Base-by-base conservation (phyloP, 2,329 filamentous ascomycete species). In the Sclerotinia trifoliorum region DNA sequence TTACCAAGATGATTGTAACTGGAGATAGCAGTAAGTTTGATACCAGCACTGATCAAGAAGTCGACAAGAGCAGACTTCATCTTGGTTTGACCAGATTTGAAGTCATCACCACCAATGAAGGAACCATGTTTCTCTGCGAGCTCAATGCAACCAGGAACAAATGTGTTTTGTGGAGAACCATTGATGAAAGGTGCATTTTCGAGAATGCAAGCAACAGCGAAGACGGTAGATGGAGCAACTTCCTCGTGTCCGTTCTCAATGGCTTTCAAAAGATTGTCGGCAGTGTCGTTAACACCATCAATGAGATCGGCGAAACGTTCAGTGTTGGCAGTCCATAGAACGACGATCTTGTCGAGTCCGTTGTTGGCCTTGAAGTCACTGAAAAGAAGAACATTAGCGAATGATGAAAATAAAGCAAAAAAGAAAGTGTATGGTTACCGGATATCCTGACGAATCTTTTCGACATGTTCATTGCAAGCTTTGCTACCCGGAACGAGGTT, bases 11-110 rank as follows among this genome's bases (percentile, higher is more conserved):
- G 95, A 84, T 99, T 99, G 88, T 99, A 99, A 82, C 92, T 96
- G 73, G 95, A 93, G 82, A 99, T 98, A 52, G 94, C 97, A 70
- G 94, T 98, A 78, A 99, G 88, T 84, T 97, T 97, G 86, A 99
- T 98, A 79, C 95, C 95, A 60, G 95, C 95, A 79, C 89, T 97
- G 88, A 99, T 97, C 79, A 99, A 82, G 83, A 99, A 99, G 82
- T 99, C 95, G 57, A 98, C 95, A 42, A 99, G 88, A 26, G 95
- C 95, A 70, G 95, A 98, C 84, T 99, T 99, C 95, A 99, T 99
- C 89, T 99, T 99, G 79, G 95, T 99, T 85, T 99, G 95, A 71
- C 95, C 95, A 71, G 95, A 98, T 85, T 99, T 99, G 90, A 99
- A 99, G 83, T 99, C 95, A 77, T 99, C 95, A 73, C 95, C 95